Evolutionary conservation across 169 alveolate species (phyloP), one percentile per base, ranked within the genome.

Genomic region (Perkinsus olseni): DNA sequence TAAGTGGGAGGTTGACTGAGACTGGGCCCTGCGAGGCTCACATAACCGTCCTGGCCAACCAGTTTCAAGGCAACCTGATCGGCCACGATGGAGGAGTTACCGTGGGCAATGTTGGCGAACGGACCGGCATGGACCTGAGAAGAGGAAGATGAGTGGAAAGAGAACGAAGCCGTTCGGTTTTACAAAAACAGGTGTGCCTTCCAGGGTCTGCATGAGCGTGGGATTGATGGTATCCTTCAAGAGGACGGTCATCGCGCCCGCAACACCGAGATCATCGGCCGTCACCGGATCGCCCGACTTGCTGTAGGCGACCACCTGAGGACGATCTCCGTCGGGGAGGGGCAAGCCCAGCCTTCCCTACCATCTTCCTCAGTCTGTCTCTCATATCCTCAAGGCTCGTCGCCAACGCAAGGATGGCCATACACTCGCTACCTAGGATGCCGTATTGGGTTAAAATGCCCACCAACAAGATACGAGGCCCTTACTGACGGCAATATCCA

Each of bases 71-170:
- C 93, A 11, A 92, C 48, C 48, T 92, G 62, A 39, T 40, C 74
- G 3, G 93, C 93, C 10, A 39, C 91, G 38, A 92, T 39, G 37
- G 91, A 48, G 91, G 74, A 39, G 91, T 48, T 39, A 6, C 93
- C 93, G 38, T 92, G 93, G 34, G 93, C 93, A 28, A 92, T 92
- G 91, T 92, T 92, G 36, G 93, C 93, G 93, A 92, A 92, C 37
- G 93, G 93, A 28, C 93, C 93, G 13, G 91, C 93, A 74, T 92
- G 93, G 38, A 92, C 82, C 82, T 62, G 50, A 62, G 82, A 3
- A 4, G 8, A 21, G 37, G 37, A 62, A 28, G 28, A 24, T 4
- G 36, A 62, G 62, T 45, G 62, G 62, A 17, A 10, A 17, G 17
- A 45, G 17, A 17, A 17, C 6, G 6, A 45, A 10, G 82, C 1